Evolutionary conservation across 495 filamentous ascomycete genomes (phyloP), one percentile per base, ranked within the genome.

Genomic region (Cenococcum geophilum): DNA sequence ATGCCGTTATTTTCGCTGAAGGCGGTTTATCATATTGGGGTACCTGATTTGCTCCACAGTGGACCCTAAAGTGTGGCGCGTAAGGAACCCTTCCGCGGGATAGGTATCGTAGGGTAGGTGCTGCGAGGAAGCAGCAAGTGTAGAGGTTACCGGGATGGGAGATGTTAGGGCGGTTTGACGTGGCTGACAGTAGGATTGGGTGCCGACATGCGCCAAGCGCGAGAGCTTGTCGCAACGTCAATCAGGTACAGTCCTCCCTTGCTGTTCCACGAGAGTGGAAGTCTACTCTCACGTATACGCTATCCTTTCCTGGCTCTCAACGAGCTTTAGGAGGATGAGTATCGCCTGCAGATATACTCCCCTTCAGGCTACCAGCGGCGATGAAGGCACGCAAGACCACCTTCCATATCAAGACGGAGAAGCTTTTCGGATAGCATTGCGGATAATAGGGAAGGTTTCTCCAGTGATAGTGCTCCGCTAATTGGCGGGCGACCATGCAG

Each of bases 221-320:
- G 6, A 3, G 49, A 52, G 49, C 49, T 52, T 52, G 49, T 52
- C 49, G 20, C 25, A 25, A 52, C 49, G 25, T 52, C 49, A 25
- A 22, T n/a, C 6, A 47, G 27, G 18, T 25, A 45, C 18, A 58
- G 32, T 8, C 6, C 4, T 11, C 37, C 12, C 0, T 14, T 10
- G 23, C 16, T n/a, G 9, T 21, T 14, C 23, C 32, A 20, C 20
- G 22, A 55, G 25, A 22, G 23, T 14, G 14, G 14, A 21, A 14
- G 32, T 14, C 34, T 40, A n/a, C 21, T 18, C 40, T 37, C 25
- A 34, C 45, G 20, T 20, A 48, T 20, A 18, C 6, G 12, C 40
- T 14, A 4, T 18, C 40, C 18, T 45, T 45, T 45, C 18, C 4
- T 45, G 11, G 11, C 3, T 45, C 40, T 14, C 12, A 14, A 18